These are phyloP conservation scores for Pseudotsuga menziesii DNA, from an alignment of 75 land plant genomes.

Conservation along the genomic window DNA sequence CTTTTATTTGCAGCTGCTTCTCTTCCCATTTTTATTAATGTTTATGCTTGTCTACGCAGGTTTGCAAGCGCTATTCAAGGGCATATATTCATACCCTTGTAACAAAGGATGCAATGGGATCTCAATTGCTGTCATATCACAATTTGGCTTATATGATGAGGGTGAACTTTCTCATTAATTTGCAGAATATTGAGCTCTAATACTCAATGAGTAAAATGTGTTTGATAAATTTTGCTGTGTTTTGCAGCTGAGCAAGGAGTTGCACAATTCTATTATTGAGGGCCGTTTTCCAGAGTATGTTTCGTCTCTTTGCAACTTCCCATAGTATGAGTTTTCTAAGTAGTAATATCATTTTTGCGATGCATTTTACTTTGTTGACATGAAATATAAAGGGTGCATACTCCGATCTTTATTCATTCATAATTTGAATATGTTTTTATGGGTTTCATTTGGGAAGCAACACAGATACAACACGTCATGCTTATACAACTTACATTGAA, in stretches of 20 bases:
- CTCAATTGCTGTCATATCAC: conserved; percentile 96
- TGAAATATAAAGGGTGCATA: background rate
- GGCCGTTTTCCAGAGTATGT: conserved; percentile 96
- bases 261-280: conserved; percentile 81
- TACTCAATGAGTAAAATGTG: background rate
- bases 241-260: conserved; percentile 86
- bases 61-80: conserved; percentile 85
- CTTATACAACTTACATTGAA: background rate
- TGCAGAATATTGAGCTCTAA: background rate
- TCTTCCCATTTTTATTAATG: background rate
- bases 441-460: too few relatives aligned
- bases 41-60: conserved; percentile 35
- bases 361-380: background rate
- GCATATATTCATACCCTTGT: conserved; percentile 93
- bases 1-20: background rate
- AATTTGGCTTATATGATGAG: conserved; percentile 95
- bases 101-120: conserved; percentile 96
- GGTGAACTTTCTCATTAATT: conserved; percentile 29
- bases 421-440: background rate
- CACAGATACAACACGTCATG: background rate
- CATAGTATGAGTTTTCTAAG: background rate
- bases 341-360: background rate
- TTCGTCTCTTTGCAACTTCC: background rate
- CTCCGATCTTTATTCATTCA: background rate
- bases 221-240: background rate